Base-by-base conservation (phyloP, 2,329 filamentous ascomycete species). In the Hypoxylon sp. region DNA sequence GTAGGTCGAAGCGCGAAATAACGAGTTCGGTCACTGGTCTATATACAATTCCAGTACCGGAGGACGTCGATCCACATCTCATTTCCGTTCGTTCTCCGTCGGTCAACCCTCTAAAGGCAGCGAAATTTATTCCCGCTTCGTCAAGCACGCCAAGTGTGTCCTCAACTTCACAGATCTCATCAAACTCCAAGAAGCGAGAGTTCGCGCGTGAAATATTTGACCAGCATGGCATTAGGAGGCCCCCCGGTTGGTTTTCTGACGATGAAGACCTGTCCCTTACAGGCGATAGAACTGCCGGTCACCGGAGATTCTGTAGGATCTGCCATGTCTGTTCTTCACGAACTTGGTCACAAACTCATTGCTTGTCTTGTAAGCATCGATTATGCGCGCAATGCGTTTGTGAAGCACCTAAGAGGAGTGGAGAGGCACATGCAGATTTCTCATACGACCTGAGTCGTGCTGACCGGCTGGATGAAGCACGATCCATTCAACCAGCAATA, bases 301-400 rank as follows among this genome's bases (percentile, higher is more conserved):
- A 71, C 58, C 71, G 61, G 63, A 65, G 69, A 61, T 73, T 67
- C 45, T 71, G 74, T 41, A 80, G 78, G 55, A 74, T 82, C 25
- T 88, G 85, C 64, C 85, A 87, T 69, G 74, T 83, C 8, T 88
- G 85, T 68, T 81, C 80, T 11, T 78, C 79, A 46, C 76, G 75
- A 41, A 78, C 82, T 37, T 76, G 71, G 46, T 75, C 77, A 11
- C 75, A 77, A 29, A 75, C 75, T 7, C 78, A 78, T 47, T 88
- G 85, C 68, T 72, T 77, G 29, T 79, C 79, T 43, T 88, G 85
- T 68, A 83, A 82, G 0, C 86, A 88, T 71, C 79, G 77, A 8
- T 79, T 85, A 14, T 88, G 85, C 68, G 66, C 75, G 30, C 81
- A 81, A 58, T 87, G 85, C 67, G 76, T 73, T 7, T 78, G 76